phyloP scores from a whole-genome alignment of 2,329 filamentous ascomycete genomes.

The Exophiala lecanii-corni region DNA sequence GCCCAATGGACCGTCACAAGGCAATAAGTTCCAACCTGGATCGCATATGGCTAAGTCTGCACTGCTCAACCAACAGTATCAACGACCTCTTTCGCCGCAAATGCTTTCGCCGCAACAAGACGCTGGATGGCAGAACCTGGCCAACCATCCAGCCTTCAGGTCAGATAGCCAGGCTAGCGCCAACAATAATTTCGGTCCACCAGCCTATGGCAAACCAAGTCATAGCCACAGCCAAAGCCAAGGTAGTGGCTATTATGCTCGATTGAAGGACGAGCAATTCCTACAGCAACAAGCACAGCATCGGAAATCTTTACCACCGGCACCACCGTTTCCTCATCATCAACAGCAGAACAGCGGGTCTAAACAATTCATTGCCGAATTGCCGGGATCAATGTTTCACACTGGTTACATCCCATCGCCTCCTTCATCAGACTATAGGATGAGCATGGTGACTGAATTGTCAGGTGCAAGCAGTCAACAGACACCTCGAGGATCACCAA shows the following conservation, averaged over 20 bases:
- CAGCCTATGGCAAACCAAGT: constrained; percentile 9
- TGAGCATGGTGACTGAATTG: constrained; percentile 21
- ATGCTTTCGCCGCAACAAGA: constrained; percentile 22
- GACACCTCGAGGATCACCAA: constrained; percentile 14
- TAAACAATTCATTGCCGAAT: constrained; percentile 22
- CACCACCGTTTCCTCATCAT: too few relatives aligned
- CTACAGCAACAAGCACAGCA: not conserved
- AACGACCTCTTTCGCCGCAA: constrained; percentile 18
- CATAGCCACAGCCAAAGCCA: constrained; percentile 10
- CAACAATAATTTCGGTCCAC: not conserved
- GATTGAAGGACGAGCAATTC: constrained; percentile 4
- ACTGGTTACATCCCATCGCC: constrained; percentile 8
- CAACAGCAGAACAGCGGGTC: constrained; percentile 3
- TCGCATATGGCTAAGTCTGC: constrained; percentile 24
- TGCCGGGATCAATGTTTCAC: constrained; percentile 21
- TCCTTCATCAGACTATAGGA: constrained; percentile 5
- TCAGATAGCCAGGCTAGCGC: constrained; percentile 8
- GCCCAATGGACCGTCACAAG: constrained; percentile 5
- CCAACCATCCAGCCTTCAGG: constrained; percentile 22
- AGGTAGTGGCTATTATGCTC: constrained; percentile 15
- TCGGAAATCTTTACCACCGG: too few relatives aligned
- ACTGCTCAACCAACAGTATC: constrained; percentile 10
- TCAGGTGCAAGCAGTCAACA: constrained; percentile 8
- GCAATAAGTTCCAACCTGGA: constrained; percentile 21
- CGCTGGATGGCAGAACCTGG: constrained; percentile 17